Percentiles rank a stretch among this genome's conserved stretches.
phyloP scores from a whole-genome alignment of 2,329 filamentous ascomycete genomes.

The Claviceps monticola region DNA sequence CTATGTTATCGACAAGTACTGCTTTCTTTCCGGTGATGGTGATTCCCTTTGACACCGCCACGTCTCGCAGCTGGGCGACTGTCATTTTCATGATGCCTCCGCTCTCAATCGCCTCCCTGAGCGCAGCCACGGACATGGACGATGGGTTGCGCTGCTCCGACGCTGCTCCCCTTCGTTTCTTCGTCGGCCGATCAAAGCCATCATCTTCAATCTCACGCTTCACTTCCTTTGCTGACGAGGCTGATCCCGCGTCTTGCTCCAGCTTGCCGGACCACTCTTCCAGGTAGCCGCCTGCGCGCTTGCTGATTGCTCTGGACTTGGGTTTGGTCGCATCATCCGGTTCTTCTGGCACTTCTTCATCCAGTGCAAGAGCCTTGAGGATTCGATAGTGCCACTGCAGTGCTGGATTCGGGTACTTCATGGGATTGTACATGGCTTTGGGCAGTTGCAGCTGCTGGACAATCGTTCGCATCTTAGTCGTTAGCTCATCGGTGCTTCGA shows the following conservation, averaged over 20 bases:
- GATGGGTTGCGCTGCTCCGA: constrained; percentile 20
- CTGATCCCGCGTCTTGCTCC: constrained; percentile 34
- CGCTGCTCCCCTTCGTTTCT: constrained; percentile 27
- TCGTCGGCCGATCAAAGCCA: constrained; percentile 26
- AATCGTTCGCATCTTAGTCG: constrained; percentile 69
- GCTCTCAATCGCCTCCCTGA: constrained; percentile 30
- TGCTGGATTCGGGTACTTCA: constrained; percentile 79
- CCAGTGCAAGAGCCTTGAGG: constrained; percentile 76
- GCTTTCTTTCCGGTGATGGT: constrained; percentile 38
- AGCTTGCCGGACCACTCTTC: constrained; percentile 62
- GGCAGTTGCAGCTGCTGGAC: constrained; percentile 82
- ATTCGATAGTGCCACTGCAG: constrained; percentile 97
- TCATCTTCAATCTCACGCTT: constrained; percentile 40
- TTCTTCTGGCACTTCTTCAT: constrained; percentile 74
- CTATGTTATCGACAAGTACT: constrained; percentile 40
- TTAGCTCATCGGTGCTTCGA: constrained; percentile 54
- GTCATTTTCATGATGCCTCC: constrained; percentile 39
- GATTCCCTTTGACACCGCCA: constrained; percentile 33
- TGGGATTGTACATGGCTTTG: constrained; percentile 69
- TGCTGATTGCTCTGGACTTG: constrained; percentile 77
- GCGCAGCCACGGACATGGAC: constrained; percentile 29
- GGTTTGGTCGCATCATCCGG: constrained; percentile 67
- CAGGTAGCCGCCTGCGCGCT: constrained; percentile 68
- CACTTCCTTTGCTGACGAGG: constrained; percentile 25
- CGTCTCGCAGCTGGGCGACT: constrained; percentile 36